These are phyloP conservation scores for Kappamyces sp. DNA, from an alignment of 192 early-diverging fungal genomes.

Conservation along the genomic window DNA sequence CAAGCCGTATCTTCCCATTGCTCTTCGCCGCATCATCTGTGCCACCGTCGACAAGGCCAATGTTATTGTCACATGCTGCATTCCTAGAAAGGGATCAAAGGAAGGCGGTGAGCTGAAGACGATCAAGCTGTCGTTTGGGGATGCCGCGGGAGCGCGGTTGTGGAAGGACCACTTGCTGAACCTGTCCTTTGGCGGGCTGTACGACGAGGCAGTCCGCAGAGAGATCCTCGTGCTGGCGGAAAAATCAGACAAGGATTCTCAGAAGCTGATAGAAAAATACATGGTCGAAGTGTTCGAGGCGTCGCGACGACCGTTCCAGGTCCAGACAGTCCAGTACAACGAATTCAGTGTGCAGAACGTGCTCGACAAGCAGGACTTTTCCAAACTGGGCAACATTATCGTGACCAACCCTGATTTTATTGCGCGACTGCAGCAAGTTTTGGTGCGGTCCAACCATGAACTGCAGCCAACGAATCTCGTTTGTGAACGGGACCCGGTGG, in stretches of 20 bases:
- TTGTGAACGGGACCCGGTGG: slow-evolving; percentile 42
- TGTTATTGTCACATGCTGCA: slow-evolving; percentile 31
- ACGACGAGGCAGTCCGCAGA: slow-evolving; percentile 11
- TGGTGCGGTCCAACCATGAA: slow-evolving; percentile 38
- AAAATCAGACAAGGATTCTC: slow-evolving; percentile 35
- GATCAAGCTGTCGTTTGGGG: slow-evolving; percentile 27
- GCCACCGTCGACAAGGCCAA: slow-evolving; percentile 20
- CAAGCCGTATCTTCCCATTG: slow-evolving; percentile 39
- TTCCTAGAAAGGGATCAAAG: slow-evolving; percentile 29
- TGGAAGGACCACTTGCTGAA: slow-evolving; percentile 33
- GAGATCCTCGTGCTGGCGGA: slow-evolving; percentile 42
- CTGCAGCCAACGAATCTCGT: slow-evolving; percentile 33
- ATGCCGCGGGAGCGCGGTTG: slow-evolving; percentile 15
- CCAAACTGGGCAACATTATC: slow-evolving; percentile 38
- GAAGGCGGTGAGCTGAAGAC: slow-evolving; percentile 43
- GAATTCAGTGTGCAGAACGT: slow-evolving; percentile 47
- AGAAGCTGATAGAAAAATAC: slow-evolving; percentile 44
- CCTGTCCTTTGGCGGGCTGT: slow-evolving; percentile 34
- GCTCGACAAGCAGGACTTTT: slow-evolving; percentile 30
- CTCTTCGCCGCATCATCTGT: slow-evolving; percentile 32
- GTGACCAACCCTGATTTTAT: slow-evolving; percentile 37
- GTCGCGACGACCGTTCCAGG: slow-evolving; percentile 24
- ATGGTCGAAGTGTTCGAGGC: slow-evolving; percentile 44
- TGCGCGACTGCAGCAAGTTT: slow-evolving; percentile 34
- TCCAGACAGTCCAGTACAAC: slow-evolving; percentile 45